These are phyloP conservation scores for Sclerotinia glacialis DNA, from an alignment of 2,329 filamentous ascomycete genomes.

Conservation along the genomic window DNA sequence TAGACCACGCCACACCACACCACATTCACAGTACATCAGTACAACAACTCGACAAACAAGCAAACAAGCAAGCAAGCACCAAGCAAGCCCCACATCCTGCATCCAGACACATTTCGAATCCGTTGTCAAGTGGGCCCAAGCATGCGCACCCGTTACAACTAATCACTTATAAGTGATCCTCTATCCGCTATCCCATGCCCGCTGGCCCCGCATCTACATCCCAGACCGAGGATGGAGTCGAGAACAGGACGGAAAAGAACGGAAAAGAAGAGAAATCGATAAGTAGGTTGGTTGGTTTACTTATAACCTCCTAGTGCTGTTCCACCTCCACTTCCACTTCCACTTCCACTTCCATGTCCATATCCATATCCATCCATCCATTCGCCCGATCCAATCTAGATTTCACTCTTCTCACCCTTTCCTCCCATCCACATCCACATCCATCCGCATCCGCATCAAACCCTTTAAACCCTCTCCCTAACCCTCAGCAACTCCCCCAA, in stretches of 20 bases:
- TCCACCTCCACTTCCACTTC: too few relatives aligned
- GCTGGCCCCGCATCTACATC: not conserved
- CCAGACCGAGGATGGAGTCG: not conserved
- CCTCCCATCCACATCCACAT: not conserved
- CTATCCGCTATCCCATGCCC: not conserved
- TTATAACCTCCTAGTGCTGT: too few relatives aligned
- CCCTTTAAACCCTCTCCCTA: not conserved
- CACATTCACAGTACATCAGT: not conserved
- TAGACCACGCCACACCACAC: too few relatives aligned
- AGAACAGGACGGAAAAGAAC: too few relatives aligned
- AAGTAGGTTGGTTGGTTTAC: too few relatives aligned
- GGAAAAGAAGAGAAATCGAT: too few relatives aligned
- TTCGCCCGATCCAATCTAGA: not conserved
- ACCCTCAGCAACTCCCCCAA: not conserved
- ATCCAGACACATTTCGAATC: not conserved
- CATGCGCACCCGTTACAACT: too few relatives aligned
- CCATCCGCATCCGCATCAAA: not conserved
- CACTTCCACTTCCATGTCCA: too few relatives aligned
- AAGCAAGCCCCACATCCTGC: not conserved
- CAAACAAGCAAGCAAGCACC: not conserved
- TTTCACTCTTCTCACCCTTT: not conserved
- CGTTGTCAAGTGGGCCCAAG: conserved; percentile 3
- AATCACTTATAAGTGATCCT: too few relatives aligned
- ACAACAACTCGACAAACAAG: not conserved
- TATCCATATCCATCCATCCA: too few relatives aligned